These are phyloP conservation scores for Quercus gilva DNA, from an alignment of 306 rosid genomes.

Conservation along the genomic window DNA sequence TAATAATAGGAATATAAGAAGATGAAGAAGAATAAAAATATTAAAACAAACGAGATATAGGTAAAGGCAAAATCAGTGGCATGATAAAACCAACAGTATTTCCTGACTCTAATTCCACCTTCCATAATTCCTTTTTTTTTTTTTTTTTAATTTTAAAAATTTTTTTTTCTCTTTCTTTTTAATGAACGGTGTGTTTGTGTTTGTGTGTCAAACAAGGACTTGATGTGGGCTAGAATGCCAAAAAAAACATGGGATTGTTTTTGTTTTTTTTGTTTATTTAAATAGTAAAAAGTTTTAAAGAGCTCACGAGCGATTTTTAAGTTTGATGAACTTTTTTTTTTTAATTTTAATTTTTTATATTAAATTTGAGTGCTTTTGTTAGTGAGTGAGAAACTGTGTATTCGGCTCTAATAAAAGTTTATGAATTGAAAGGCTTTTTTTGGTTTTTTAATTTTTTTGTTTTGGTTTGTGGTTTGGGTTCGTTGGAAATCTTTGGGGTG, in stretches of 20 bases:
- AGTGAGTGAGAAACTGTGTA: constrained; percentile 2
- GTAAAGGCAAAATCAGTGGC: constrained; percentile 38
- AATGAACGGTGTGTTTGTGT: constrained; percentile 45
- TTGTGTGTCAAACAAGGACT: constrained; percentile 42
- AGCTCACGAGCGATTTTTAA: constrained; percentile 4
- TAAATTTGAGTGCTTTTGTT: neutral
- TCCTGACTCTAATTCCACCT: constrained; percentile 63
- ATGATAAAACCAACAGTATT: constrained; percentile 50
- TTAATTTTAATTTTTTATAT: constrained; percentile 1
- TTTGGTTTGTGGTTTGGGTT: constrained; percentile 29
- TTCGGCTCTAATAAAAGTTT: constrained; percentile 15
- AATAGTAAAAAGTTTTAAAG: too few relatives aligned
- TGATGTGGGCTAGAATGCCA: constrained; percentile 16
- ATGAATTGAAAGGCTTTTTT: too few relatives aligned
- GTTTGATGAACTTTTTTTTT: constrained; percentile 42
- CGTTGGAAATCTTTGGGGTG: constrained; percentile 37
- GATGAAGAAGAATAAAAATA: constrained; percentile 35
- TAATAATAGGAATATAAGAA: constrained; percentile 3
- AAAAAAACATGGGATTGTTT: constrained; percentile 12
- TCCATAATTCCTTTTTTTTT: constrained; percentile 50
- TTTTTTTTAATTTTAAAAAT: neutral
- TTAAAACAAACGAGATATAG: constrained; percentile 40
- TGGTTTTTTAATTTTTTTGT: neutral
- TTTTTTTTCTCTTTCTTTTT: constrained; percentile 5
- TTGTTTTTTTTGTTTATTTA: neutral